Base-by-base conservation (phyloP, 225 moss, liverwort and hornwort species). In the Sphagnum tenellum region DNA sequence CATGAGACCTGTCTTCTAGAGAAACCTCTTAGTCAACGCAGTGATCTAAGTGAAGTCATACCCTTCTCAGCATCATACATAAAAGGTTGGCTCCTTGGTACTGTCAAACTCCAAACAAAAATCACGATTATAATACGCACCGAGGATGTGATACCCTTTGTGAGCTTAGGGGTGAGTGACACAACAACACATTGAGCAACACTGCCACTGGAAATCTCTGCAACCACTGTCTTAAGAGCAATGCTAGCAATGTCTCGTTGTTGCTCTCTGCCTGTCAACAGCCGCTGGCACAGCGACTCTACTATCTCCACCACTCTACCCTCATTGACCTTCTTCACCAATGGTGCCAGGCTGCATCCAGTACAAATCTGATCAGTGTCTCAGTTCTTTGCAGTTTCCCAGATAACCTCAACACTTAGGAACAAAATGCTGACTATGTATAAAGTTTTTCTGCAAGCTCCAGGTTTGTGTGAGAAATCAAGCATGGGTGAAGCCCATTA, bases 261-360 rank as follows among this genome's bases (percentile, higher is more conserved):
- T 59, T 99, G 98, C 72, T 99, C 93, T 80, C 91, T 99, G 48
- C 98, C 93, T 9, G 98, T 93, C 9, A 93, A 82, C 66, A 95
- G 83, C 48, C 94, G 89, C 66, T 70, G 83, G 65, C 98, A 99
- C 55, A 99, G 69, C 12, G 90, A 78, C 62, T 93, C 98, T 12
- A 90, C 90, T 60, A 93, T 99, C 81, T 93, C 90, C 64, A 93
- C 98, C 64, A 99, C 93, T 81, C 93, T 89, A 70, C 73, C 79
- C 75, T 93, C 98, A 65, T 93, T 89, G 48, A 99, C 98, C 86
- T 98, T 99, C 76, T 99, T 99, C 77, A 99, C 98, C 73, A 99
- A 75, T 51, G 98, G 98, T 65, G 93, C 98, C 77, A 99, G 78
- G 79, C 98, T 99, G 89, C 85, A 74, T 64, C 65, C 74, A 78